Base-by-base conservation (phyloP, 495 filamentous ascomycete species). In the Filosporella fistucella region DNA sequence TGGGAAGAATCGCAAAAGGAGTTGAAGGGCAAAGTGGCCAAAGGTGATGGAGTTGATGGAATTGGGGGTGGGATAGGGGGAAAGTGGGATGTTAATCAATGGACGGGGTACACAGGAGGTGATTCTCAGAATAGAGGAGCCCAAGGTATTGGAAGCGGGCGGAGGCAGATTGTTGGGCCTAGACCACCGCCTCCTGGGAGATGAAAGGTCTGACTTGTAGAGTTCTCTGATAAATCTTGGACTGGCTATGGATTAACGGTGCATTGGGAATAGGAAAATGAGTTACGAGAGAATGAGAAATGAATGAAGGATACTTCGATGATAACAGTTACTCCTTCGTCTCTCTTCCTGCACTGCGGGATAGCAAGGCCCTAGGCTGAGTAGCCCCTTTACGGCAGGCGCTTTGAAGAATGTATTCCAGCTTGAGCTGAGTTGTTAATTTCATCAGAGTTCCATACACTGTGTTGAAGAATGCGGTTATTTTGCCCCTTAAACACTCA, bases 1-100 rank as follows among this genome's bases (percentile, higher is more conserved):
- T 98, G 93, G 93, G 93, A 97, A 57, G 86, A 91, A 45, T 75
- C 77, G n/a, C 93, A 96, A 66, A 77, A 84, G 47, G 83, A 82
- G 52, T 84, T 80, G 1, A 70, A 77, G 39, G 71, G 72, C 35
- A 81, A 77, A 5, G 72, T 73, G 0, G 66, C 69, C 10, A 51
- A 62, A 9, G 70, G 54, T 57, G 53, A 75, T 52, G 56, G 72
- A 49, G 58, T 83, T 55, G 63, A 77, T 52, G 57, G 80, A 5
- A 74, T 75, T 22, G 77, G 58, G 55, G 81, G 52, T 57, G 82
- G 61, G 35, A 70, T 79, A 9, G 77, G 71, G 13, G 80, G 81
- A 1, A 76, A 77, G 4, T 95, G 88, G 88, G 88, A 95, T 57
- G 85, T 93, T 10, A 81, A 87, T 57, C 89, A 95, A 67, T 95